Base-by-base conservation (phyloP, 352 stramenopile species). In the Phytopythium cucurbitacearum region DNA sequence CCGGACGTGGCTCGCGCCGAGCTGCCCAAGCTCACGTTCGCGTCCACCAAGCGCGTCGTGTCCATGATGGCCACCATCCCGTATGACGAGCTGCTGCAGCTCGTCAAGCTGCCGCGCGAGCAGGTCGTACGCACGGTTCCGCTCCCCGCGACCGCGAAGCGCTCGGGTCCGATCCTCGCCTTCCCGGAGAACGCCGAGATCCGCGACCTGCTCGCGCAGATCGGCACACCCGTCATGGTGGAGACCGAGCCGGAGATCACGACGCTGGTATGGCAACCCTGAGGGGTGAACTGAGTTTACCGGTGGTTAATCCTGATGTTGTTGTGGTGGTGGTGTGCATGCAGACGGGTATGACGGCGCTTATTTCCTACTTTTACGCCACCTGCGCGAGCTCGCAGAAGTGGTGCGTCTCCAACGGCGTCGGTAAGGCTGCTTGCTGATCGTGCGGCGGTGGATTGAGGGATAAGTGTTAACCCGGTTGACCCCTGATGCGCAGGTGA, bases 11-110 rank as follows among this genome's bases (percentile, higher is more conserved):
- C 85, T 37, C 67, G 60, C 42, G 58, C 86, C 55, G 78, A 89
- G 58, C 67, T 92, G 41, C 85, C 80, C 37, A 81, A 77, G 64
- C 69, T 94, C 43, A 71, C 60, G 33, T 92, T 94, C 43, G 61
- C 67, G 15, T 48, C 78, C 7, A 64, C 66, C 56, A 86, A 91
- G 65, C 65, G 47, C 33, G 77, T 94, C 37, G 69, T 94, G 41
- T 92, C 81, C 52, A 94, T 92, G 85, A 94, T 94, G 85, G 85
- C 85, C 44, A 94, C 85, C 36, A 91, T 94, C 63, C 85, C 81
- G 34, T 94, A 87, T 71, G 76, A 92, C 10, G 81, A 94, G 54
- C 67, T 94, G 47, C 56, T 92, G 44, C 37, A 73, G 50, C 79
- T 92, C 16, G 75, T 92, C 9, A 61, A 77, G 58, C 62, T 92